Evolutionary conservation across 2,329 filamentous ascomycete genomes (phyloP), one percentile per base, ranked within the genome.

Genomic region (Colletotrichum sp.): DNA sequence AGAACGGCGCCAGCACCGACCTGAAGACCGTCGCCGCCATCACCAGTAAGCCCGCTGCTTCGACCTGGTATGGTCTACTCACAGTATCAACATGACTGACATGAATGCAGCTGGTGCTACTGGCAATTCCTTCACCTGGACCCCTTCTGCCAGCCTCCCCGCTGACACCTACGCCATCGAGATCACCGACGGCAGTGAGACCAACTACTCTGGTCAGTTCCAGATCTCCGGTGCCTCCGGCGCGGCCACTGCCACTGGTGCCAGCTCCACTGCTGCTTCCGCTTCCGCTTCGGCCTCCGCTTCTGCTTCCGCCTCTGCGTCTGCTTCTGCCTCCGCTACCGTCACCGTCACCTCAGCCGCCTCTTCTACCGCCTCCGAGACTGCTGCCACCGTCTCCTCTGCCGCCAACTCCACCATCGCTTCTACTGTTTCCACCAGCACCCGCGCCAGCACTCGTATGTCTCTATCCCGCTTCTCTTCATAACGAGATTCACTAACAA

Each of bases 121-220:
- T 62, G 85, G 82, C 71, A 77, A 72, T 44, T 85, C 83, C 71
- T 86, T 81, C 83, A 83, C 81, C 76, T 88, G 85, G 84, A 83
- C 81, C 19, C 85, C 86, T 16, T 78, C 83, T 30, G 61, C 80
- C n/a, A 79, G 79, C 74, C 81, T 88, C 34, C 73, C 84, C 72
- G 79, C 82, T 32, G 88, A 83, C 81, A 80, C 79, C 36, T 90
- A 89, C 79, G 87, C 88, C 77, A 83, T 90, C 78, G 82, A 86
- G 82, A 88, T 90, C 79, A 77, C 71, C 32, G 87, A 89, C 78
- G 80, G 79, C 27, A 80, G 79, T 36, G 78, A 67, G 29, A 81
- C 80, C 80, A 90, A 90, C 87, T 90, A 87, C 85, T 87, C 85
- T 79, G 6, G 74, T 15, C 83, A 83, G 80, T 89, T 88, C 81